Evolutionary conservation across 148 eudicot genomes (phyloP), one percentile per base, ranked within the genome.

Genomic region (Drosera capensis): DNA sequence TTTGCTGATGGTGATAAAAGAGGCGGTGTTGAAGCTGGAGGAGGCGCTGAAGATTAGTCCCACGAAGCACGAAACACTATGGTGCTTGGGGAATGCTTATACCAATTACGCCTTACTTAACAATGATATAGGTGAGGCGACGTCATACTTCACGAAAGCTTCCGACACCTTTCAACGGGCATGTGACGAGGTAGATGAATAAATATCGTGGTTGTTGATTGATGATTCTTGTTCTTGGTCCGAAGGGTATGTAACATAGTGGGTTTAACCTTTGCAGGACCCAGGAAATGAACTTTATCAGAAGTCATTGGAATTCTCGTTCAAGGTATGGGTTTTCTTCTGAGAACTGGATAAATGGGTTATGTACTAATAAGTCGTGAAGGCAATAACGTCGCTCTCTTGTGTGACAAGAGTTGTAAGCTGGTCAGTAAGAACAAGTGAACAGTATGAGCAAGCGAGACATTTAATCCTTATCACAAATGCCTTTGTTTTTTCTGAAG

Each of bases 21-120:
- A 75, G 45, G 73, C 78, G 17, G 66, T 75, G 8, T 68, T 65
- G 8, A 79, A 79, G 64, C 55, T 79, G 49, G 79, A 75, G 46
- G 76, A 75, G 69, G 82, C 87, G 22, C 48, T 79, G 55, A 15
- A 19, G 35, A 40, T 75, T 46, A 49, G 67, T 52, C 82, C 79
- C 0, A 52, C 49, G 17, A 79, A 67, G 47, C 76, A 72, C 59
- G 79, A 75, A 22, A 56, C 82, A 17, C 55, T 79, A 2, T 72
- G 79, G 87, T 75, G 73, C 46, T 57, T 79, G 67, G 87, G 87
- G 12, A 75, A 79, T 70, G 87, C 87, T 4, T 44, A 63, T 24
- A 79, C 82, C 24, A 59, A 78, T 49, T 41, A 46, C 58, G 82
- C 76, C 11, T 75, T 79, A 45, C 29, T 75, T 47, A 68, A 57